A percentile compares a stretch with the other conserved stretches of the same genome.
phyloP scores from a whole-genome alignment of 2,329 filamentous ascomycete species.

The Hymenoscyphus albidus region DNA sequence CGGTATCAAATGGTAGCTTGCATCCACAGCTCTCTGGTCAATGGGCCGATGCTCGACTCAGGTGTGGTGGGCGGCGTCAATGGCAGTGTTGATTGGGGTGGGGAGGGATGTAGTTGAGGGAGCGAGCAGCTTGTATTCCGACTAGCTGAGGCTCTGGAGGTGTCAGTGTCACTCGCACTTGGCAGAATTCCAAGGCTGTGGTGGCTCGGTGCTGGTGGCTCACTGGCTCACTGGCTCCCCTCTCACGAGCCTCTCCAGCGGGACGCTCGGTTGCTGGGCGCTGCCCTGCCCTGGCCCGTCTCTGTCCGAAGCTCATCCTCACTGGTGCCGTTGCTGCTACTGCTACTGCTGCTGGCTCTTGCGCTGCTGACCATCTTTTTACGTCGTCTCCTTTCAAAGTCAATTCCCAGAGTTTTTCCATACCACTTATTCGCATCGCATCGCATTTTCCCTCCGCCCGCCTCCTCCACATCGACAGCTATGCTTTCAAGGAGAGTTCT shows the following conservation, averaged over 20 bases:
- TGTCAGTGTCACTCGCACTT: not conserved
- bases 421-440: not conserved
- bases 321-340: not conserved
- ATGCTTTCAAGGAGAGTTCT: slow-evolving; percentile 36
- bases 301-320: not conserved
- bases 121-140: not conserved
- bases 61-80: not conserved
- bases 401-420: slow-evolving; percentile 4
- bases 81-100: not conserved
- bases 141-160: slow-evolving; percentile 1
- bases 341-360: not conserved
- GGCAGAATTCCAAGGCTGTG: not conserved
- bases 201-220: not conserved
- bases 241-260: not conserved
- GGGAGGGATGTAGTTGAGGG: not conserved
- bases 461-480: slow-evolving; percentile 17
- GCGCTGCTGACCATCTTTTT: not conserved
- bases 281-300: not conserved
- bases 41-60: not conserved
- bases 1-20: not conserved
- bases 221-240: not conserved
- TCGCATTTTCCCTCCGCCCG: not conserved
- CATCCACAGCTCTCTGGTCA: not conserved
- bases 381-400: slow-evolving; percentile 6
- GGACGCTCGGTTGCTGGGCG: slow-evolving; percentile 1